phyloP scores from a whole-genome alignment of 495 filamentous ascomycete genomes.

The Physcia stellaris region DNA sequence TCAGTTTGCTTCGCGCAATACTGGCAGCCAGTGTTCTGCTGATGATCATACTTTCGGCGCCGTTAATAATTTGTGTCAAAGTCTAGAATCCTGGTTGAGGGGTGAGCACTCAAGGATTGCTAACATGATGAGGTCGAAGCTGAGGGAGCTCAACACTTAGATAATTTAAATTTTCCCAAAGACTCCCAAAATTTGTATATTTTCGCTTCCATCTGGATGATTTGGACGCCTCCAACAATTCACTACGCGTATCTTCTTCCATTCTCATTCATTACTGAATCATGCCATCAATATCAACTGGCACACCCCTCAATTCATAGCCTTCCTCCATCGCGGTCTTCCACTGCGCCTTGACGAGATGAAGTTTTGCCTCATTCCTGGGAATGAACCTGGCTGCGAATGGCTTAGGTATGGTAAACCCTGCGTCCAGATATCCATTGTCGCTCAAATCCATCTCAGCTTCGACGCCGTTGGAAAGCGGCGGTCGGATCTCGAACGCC shows the following conservation, averaged over 20 bases:
- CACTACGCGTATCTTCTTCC: too few relatives aligned
- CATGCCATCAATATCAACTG: too few relatives aligned
- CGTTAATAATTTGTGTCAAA: constrained; percentile 8
- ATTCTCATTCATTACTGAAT: too few relatives aligned
- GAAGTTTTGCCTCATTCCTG: not conserved
- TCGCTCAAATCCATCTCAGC: constrained; percentile 6
- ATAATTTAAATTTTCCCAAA: too few relatives aligned
- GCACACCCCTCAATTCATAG: constrained; percentile 16
- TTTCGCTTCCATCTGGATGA: too few relatives aligned
- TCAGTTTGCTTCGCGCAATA: not conserved
- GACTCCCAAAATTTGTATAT: too few relatives aligned
- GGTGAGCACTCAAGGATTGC: constrained; percentile 11
- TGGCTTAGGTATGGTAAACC: constrained; percentile 2
- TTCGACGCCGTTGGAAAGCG: not conserved
- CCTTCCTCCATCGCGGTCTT: constrained; percentile 2
- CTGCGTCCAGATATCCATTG: not conserved
- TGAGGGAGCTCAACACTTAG: constrained; percentile 7
- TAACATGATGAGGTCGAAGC: constrained; percentile 8
- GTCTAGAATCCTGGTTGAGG: constrained; percentile 9
- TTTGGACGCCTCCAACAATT: too few relatives aligned
- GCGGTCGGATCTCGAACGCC: constrained; percentile 3
- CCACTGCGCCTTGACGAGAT: not conserved
- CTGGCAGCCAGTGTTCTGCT: not conserved
- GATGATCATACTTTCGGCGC: constrained; percentile 3
- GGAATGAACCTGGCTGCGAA: constrained; percentile 1